These are phyloP conservation scores for Aspergillus japonicus DNA, from an alignment of 2,329 filamentous ascomycete species.

Conservation along the genomic window DNA sequence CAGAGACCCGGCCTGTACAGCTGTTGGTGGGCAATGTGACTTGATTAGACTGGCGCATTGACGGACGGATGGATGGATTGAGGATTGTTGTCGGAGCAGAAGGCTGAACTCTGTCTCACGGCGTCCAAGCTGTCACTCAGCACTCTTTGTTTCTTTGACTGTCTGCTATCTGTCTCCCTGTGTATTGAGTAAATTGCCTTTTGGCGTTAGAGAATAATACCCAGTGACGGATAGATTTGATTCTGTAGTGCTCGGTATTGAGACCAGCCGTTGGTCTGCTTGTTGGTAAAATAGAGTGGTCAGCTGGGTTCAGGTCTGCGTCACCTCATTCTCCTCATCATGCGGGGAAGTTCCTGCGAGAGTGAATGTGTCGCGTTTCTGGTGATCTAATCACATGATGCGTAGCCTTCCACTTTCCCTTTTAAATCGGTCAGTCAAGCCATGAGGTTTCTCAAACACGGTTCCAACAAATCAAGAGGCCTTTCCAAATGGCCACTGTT, in stretches of 20 bases:
- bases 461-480: too few relatives aligned
- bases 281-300: too few relatives aligned
- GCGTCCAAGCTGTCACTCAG: slow-evolving; percentile 42
- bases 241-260: slow-evolving; percentile 1
- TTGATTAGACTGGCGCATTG: slow-evolving; percentile 13
- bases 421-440: too few relatives aligned
- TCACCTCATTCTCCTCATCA: too few relatives aligned
- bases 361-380: too few relatives aligned
- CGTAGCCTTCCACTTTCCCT: too few relatives aligned
- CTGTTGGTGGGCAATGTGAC: slow-evolving; percentile 10
- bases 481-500: too few relatives aligned
- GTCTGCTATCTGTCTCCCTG: slow-evolving; percentile 20
- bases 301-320: too few relatives aligned
- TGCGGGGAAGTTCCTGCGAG: too few relatives aligned
- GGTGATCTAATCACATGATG: too few relatives aligned
- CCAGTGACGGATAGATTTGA: slow-evolving; percentile 26
- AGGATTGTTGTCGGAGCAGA: slow-evolving; percentile 16
- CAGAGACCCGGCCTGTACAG: slow-evolving; percentile 1
- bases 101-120: slow-evolving; percentile 10
- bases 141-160: slow-evolving; percentile 23
- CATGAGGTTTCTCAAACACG: too few relatives aligned
- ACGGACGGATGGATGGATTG: background rate
- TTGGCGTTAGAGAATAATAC: slow-evolving; percentile 39
- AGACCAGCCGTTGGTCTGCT: too few relatives aligned
- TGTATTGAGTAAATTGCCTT: slow-evolving; percentile 23